A percentile compares a stretch with the other conserved stretches of the same genome.
Conservation (phyloP, 148 eudicot genomes). For the Chenopodium berlandieri region DNA sequence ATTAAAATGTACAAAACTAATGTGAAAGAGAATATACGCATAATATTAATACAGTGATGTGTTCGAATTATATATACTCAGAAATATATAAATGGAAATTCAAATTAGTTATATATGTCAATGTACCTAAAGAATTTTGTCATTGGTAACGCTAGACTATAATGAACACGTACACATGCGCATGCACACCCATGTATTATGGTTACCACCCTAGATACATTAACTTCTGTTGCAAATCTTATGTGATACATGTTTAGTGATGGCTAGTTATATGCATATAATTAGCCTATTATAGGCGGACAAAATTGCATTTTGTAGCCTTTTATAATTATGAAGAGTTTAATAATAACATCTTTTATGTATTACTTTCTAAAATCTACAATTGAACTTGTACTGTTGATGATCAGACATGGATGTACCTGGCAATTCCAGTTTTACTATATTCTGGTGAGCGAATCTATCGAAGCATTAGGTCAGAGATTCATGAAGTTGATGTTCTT, state of each 20-base stretch:
- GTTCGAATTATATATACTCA: too few relatives aligned
- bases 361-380: not conserved
- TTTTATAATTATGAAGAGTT: not conserved
- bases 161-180: too few relatives aligned
- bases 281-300: not conserved
- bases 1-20: too few relatives aligned
- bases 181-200: too few relatives aligned
- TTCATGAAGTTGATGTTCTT: constrained; percentile 26
- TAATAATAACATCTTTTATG: not conserved
- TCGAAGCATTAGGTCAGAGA: constrained; percentile 35
- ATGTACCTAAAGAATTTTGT: too few relatives aligned
- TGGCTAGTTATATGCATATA: not conserved
- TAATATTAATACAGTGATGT: too few relatives aligned
- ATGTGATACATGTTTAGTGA: not conserved
- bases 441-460: constrained; percentile 31
- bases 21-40: not conserved
- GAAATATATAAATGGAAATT: too few relatives aligned
- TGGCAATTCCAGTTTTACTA: constrained; percentile 33
- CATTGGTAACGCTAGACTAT: too few relatives aligned
- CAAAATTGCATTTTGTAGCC: not conserved
- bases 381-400: not conserved
- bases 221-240: too few relatives aligned
- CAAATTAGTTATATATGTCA: too few relatives aligned
- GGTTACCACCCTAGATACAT: too few relatives aligned
- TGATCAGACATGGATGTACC: constrained; percentile 41